Evolutionary conservation across 176 grass and related monocot genomes (phyloP).

Genomic region (Eleusine indica): DNA sequence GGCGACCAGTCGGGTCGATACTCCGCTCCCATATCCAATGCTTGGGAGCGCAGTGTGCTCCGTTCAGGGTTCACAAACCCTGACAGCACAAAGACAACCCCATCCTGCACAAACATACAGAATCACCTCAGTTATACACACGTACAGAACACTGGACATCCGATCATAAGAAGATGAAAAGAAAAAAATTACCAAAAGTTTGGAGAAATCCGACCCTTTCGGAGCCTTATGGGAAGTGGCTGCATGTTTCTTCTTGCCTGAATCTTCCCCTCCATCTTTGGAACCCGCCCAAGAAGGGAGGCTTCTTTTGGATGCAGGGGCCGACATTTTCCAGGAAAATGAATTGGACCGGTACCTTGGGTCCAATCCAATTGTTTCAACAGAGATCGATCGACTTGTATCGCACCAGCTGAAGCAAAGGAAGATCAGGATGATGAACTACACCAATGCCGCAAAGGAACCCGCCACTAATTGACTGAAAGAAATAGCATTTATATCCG

Average conservation of each 20-base stretch:
- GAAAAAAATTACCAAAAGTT: conserved; percentile 59
- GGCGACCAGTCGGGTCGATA: conserved; percentile 82
- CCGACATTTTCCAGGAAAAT: conserved; percentile 15
- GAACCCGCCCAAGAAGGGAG: conserved; percentile 68
- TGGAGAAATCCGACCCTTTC: conserved; percentile 56
- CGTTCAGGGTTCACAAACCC: conserved; percentile 94
- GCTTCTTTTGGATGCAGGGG: conserved; percentile 47
- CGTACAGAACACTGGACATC: neutral
- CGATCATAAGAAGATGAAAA: neutral
- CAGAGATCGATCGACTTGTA: neutral
- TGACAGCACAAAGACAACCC: conserved; percentile 74
- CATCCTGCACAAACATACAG: conserved; percentile 49
- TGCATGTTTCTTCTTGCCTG: conserved; percentile 60
- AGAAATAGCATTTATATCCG: neutral
- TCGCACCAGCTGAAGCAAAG: neutral
- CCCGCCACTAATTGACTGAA: neutral
- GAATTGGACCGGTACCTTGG: neutral
- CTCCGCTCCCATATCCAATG: conserved; percentile 85
- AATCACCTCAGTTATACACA: neutral
- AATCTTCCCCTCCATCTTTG: conserved; percentile 39
- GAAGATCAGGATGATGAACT: neutral
- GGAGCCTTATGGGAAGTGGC: conserved; percentile 27
- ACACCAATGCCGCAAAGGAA: neutral
- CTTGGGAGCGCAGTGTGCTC: conserved; percentile 67
- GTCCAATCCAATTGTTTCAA: neutral